Evolutionary conservation across 768 basidiomycete genomes (phyloP).

Genomic region (Boletus insuetus): DNA sequence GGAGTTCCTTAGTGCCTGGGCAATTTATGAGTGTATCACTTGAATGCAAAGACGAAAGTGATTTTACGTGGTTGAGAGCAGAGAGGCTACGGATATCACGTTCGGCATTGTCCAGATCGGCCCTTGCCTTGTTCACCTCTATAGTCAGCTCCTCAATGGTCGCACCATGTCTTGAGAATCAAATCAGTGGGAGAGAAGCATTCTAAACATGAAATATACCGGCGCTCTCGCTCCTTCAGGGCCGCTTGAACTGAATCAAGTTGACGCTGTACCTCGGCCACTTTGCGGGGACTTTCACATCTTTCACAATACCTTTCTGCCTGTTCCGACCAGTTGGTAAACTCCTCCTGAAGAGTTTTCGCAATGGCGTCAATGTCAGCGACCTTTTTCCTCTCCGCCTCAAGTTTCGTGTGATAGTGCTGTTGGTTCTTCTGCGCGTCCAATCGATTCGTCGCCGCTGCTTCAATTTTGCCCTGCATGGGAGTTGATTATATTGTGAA

Average conservation of each 20-base stretch:
- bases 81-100: constrained; percentile 62
- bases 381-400: constrained; percentile 46
- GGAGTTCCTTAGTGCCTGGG: constrained; percentile 65
- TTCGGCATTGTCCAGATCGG: constrained; percentile 56
- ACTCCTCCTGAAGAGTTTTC: constrained; percentile 58
- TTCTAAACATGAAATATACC: constrained; percentile 36
- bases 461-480: constrained; percentile 48
- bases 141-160: constrained; percentile 74
- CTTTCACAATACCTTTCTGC: constrained; percentile 62
- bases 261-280: constrained; percentile 53
- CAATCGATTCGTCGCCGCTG: constrained; percentile 48
- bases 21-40: constrained; percentile 6
- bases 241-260: constrained; percentile 64
- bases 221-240: constrained; percentile 62
- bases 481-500: background rate
- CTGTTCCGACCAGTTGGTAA: constrained; percentile 60
- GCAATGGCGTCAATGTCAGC: constrained; percentile 43
- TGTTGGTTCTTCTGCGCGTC: constrained; percentile 46
- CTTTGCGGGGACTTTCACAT: constrained; percentile 55
- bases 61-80: constrained; percentile 59
- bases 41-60: background rate
- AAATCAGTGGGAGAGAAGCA: constrained; percentile 1
- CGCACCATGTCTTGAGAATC: constrained; percentile 59
- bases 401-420: constrained; percentile 53
- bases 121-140: constrained; percentile 64